phyloP scores from a whole-genome alignment of 2,329 filamentous ascomycete genomes.

The Neoarthrinium moseri region DNA sequence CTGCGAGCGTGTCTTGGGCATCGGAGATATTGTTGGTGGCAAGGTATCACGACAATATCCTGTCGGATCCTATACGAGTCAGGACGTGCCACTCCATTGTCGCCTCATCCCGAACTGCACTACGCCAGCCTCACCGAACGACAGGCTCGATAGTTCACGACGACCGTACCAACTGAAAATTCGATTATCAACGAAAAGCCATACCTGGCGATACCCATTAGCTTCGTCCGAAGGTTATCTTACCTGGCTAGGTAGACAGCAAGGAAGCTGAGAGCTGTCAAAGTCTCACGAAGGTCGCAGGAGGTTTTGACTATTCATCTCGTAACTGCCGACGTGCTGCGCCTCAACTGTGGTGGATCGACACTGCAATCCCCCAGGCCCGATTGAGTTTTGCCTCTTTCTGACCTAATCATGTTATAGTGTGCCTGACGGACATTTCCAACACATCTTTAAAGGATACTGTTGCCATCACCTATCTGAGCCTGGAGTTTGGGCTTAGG shows the following conservation, averaged over 20 bases:
- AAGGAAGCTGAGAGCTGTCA: too few species aligned
- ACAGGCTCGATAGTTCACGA: too few species aligned
- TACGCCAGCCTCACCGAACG: too few species aligned
- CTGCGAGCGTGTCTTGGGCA: not conserved
- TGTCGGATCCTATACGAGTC: too few species aligned
- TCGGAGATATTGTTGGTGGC: not conserved
- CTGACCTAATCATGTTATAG: not conserved
- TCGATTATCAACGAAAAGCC: too few species aligned
- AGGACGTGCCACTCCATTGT: too few species aligned
- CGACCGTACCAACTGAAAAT: too few species aligned
- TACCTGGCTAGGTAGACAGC: too few species aligned
- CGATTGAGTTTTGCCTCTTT: not conserved
- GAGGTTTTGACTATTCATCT: not conserved
- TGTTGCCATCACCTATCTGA: not conserved
- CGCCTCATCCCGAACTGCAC: too few species aligned
- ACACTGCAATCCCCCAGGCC: not conserved
- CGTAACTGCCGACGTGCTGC: slow-evolving; percentile 3
- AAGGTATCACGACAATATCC: not conserved
- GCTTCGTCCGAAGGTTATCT: too few species aligned
- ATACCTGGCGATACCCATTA: too few species aligned
- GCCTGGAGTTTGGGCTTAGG: slow-evolving; percentile 7
- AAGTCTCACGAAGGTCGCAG: not conserved
- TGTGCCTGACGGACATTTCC: not conserved
- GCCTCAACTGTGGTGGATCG: slow-evolving; percentile 6
- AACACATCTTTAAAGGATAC: too few species aligned